Evolutionary conservation across 805 yeast genomes (phyloP), one percentile per base, ranked within the genome.

Genomic region (Wickerhamomyces queroliae): DNA sequence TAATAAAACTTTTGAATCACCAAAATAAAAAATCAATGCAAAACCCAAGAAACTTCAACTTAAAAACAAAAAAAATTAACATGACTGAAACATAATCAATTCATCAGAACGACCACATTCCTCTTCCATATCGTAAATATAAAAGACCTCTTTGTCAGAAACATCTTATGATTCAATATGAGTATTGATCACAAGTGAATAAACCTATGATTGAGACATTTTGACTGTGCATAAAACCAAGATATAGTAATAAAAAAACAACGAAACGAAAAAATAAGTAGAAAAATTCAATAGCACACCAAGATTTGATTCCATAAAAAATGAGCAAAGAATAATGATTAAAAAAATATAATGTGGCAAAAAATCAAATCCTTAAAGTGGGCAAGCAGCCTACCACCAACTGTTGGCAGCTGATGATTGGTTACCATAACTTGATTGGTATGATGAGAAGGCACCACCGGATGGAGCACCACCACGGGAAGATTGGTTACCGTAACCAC

Each of bases 401-500:
- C 39, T 39, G 48, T 47, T 45, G 37, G 44, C 41, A 23, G 49
- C 36, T 44, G 55, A 47, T 25, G 50, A 36, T 43, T 44, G 53
- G 46, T 52, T 55, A 45, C 56, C 56, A 35, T 43, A 49, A 17
- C 42, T 17, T 4, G 40, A 36, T 36, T 36, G 40, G 38, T 27
- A 41, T 11, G 39, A 35, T 19, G 47, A 40, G 24, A 37, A 38
- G 13, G 41, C 46, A 25, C 43, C 22, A 17, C 22, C 22, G 15
- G 19, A 30, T 10, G 33, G 19, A n/a, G n/a, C 36, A 23, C 39
- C 35, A n/a, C 41, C 37, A 33, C 43, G 26, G 28, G 30, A 23
- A 29, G 37, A 20, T n/a, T 27, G n/a, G 38, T 43, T 42, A 24
- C 45, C 43, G 35, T 39, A 43, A 32, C 47, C 48, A 37, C 21